Evolutionary conservation across 306 rosid genomes (phyloP).

Genomic region (Sicyos baderoa): DNA sequence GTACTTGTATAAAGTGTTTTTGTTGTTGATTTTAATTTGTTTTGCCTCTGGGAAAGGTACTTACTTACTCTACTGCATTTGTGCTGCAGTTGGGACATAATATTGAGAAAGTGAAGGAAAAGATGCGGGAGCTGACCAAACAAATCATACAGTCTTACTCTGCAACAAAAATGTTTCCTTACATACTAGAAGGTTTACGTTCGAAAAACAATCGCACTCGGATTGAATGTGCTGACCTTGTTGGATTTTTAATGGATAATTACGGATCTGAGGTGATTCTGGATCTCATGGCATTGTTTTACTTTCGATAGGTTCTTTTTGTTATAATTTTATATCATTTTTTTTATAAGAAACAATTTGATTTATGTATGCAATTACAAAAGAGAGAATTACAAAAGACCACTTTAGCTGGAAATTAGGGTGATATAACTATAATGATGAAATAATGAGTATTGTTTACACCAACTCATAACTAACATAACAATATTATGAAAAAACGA

Average conservation of each 20-base stretch:
- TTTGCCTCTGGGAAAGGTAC: slow-evolving; percentile 1
- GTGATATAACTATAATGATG: too few relatives aligned
- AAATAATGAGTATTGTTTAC: too few relatives aligned
- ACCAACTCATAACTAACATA: too few relatives aligned
- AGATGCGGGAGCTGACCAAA: slow-evolving; percentile 87
- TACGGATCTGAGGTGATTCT: slow-evolving; percentile 69
- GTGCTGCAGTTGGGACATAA: slow-evolving; percentile 86
- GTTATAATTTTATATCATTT: too few relatives aligned
- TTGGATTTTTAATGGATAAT: slow-evolving; percentile 83
- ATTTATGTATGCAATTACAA: too few relatives aligned
- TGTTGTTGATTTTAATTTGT: not conserved
- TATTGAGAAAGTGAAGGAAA: slow-evolving; percentile 86
- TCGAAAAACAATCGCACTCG: slow-evolving; percentile 96
- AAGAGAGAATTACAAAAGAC: too few relatives aligned
- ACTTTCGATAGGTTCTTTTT: too few relatives aligned
- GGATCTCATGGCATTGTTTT: too few relatives aligned
- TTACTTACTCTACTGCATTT: not conserved
- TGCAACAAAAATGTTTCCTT: slow-evolving; percentile 80
- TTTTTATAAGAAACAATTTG: too few relatives aligned
- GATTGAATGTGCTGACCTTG: slow-evolving; percentile 86
- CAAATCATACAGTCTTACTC: slow-evolving; percentile 66
- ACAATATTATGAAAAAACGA: too few relatives aligned
- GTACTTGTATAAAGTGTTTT: not conserved
- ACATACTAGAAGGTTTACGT: slow-evolving; percentile 89
- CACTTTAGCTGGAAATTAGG: too few relatives aligned